These are phyloP conservation scores for Aquilaria sinensis DNA, from an alignment of 345 rosid genomes.

Conservation along the genomic window DNA sequence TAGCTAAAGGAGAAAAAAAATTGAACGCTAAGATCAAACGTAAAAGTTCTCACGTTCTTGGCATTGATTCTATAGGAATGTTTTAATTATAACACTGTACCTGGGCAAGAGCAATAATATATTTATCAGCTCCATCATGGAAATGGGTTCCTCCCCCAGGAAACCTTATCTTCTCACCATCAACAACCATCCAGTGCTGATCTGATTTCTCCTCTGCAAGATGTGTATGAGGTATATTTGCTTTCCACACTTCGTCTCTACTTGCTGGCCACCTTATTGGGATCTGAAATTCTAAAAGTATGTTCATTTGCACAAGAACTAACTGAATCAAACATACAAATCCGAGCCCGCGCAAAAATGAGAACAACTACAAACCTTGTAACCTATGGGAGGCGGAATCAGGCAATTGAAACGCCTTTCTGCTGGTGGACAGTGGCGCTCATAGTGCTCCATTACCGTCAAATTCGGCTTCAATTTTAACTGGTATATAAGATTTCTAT, in stretches of 20 bases:
- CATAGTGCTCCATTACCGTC: constrained; percentile 92
- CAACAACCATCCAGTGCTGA: constrained; percentile 98
- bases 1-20: background rate
- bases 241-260: constrained; percentile 98
- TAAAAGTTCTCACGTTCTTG: background rate
- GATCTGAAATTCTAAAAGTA: constrained; percentile 62
- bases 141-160: constrained; percentile 99
- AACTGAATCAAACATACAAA: constrained; percentile 15
- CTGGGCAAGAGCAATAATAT: constrained; percentile 79
- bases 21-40: background rate
- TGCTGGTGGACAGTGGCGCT: constrained; percentile 83
- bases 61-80: background rate
- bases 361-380: constrained; percentile 51
- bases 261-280: constrained; percentile 94
- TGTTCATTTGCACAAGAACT: constrained; percentile 28
- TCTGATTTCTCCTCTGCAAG: constrained; percentile 96
- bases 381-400: constrained; percentile 81
- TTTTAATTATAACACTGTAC: constrained; percentile 21
- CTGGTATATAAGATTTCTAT: constrained; percentile 76
- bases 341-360: constrained; percentile 2
- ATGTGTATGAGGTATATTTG: constrained; percentile 91
- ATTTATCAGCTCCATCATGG: constrained; percentile 93
- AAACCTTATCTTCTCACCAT: constrained; percentile 89
- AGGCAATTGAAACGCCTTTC: constrained; percentile 87
- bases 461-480: constrained; percentile 68